Evolutionary conservation across 139 green algal species (phyloP), one percentile per base, ranked within the genome.

Genomic region (Chlorella sp.): DNA sequence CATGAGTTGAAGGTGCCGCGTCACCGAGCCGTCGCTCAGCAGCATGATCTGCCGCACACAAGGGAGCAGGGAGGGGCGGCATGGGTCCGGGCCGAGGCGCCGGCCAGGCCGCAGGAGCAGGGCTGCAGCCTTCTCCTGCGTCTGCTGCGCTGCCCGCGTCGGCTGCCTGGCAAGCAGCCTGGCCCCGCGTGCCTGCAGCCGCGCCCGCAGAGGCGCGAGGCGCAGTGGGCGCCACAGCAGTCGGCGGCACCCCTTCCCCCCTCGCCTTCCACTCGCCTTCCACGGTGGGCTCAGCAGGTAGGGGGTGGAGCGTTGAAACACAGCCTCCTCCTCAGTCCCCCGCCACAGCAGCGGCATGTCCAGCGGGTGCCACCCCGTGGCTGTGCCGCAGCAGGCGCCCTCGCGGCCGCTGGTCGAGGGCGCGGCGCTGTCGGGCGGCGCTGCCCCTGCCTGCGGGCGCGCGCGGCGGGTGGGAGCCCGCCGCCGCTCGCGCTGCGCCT

Each of bases 11-110:
- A 99, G 87, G 77, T 99, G 95, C 0, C 95, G 86, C 0, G 95
- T 99, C 7, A 99, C 94, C n/a, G 90, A 97, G 9, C 95, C 95
- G 79, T 99, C 95, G 77, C 88, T 96, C 6, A 99, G 81, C 3
- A 98, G 82, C 55, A 97, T 83, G 25, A 98, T 31, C 69, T 82
- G 42, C 73, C 79, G 25, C 9, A 43, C 9, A 29, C 27, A 8
- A 3, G 3, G 31, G 33, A 66, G 12, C 12, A 23, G 29, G 40
- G 40, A 14, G 23, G 14, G 27, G 42, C n/a, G 29, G 61, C 48
- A 56, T 56, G 48, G 3, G 3, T 45, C 7, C 36, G 53, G 53
- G n/a, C n/a, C n/a, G n/a, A n/a, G n/a, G n/a, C n/a, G n/a, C n/a
- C n/a, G n/a, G n/a, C n/a, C n/a, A n/a, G n/a, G n/a, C n/a, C n/a